Base-by-base conservation (phyloP, 768 basidiomycete species). In the Glaciozyma martinii region DNA sequence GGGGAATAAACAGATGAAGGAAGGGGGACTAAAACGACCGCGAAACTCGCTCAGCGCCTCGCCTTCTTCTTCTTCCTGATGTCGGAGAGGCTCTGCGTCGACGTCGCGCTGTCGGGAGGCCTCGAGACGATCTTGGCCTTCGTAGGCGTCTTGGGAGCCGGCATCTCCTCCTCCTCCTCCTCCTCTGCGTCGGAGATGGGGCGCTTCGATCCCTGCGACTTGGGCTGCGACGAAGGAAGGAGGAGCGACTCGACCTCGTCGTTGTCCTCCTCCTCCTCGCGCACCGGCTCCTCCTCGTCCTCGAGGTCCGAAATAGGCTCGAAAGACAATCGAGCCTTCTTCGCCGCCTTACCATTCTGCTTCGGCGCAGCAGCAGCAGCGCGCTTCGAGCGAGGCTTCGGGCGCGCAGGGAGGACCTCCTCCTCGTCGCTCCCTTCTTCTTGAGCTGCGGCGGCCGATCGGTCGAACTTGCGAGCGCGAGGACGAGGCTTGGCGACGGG, bases 31-130 rank as follows among this genome's bases (percentile, higher is more conserved):
- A 12, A 6, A 40, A 40, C 10, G 37, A 40, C 37, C 7, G 37
- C 37, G 37, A 13, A 40, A 40, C 37, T 40, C 53, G 27, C 15
- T 55, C 53, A 55, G 32, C 53, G 53, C 29, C 53, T 30, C 5
- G 53, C 53, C 53, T 32, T 55, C 53, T 55, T 55, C 53, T 55
- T 55, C 30, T 21, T 30, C 53, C 32, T 55, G 16, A 55, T 37
- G 30, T 55, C 53, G 29, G 53, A 55, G 15, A 55, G 53, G 32
- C 30, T 32, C 18, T 30, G 29, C 32, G 29, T 27, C 16, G 53
- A 55, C 13, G 53, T 19, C 32, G 29, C 21, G 8, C 30, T 32
- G 53, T 32, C 53, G 53, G 13, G 53, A 55, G 30, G 30, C 21
- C 29, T 30, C 32, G 21, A 40, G 23, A 43, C 16, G 7, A 7